Evolutionary conservation across 148 eudicot genomes (phyloP), one percentile per base, ranked within the genome.

Genomic region (Arctostaphylos glauca): DNA sequence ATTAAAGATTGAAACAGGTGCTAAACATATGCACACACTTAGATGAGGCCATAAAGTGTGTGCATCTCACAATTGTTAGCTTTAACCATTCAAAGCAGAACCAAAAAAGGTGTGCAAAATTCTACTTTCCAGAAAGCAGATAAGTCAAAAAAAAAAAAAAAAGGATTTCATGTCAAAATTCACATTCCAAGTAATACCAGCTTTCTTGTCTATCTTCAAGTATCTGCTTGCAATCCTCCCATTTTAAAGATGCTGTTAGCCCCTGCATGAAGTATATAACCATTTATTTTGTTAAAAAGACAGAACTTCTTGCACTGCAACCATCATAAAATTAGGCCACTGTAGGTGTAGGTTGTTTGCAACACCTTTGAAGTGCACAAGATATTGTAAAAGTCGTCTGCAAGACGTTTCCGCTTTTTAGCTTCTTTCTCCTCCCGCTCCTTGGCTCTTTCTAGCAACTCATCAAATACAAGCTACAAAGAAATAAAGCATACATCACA

Each of bases 361-460:
- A 25, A 79, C 81, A 96, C 99, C 99, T 96, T 94, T 77, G 89
- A 86, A 66, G 90, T 88, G 78, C 89, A 89, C 81, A 96, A 85
- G 81, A 89, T 80, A 60, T 84, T 86, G 68, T 92, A 89, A 79
- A 94, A 91, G 80, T 91, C 96, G 67, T 96, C 97, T n/a, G 93
- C 94, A 76, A 91, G 91, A 78, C 93, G 95, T 89, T 92, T 91
- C 81, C 86, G 91, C 86, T 85, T 93, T 89, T 93, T 96, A 49
- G 94, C 92, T 90, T 94, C 99, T 84, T 96, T 96, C 90, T 93
- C 99, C 85, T 96, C 99, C 84, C 86, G 93, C 84, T 89, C 99
- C 81, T 90, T 88, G 10, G 84, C 94, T 89, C 87, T 90, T 88
- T 89, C 94, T 79, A 86, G 85, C 66, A 96, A 84, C 83, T 96